A percentile compares a stretch with the other conserved stretches of the same genome.
Evolutionary conservation across 495 filamentous ascomycete genomes (phyloP).

Genomic region (Trichoderma reesei): DNA sequence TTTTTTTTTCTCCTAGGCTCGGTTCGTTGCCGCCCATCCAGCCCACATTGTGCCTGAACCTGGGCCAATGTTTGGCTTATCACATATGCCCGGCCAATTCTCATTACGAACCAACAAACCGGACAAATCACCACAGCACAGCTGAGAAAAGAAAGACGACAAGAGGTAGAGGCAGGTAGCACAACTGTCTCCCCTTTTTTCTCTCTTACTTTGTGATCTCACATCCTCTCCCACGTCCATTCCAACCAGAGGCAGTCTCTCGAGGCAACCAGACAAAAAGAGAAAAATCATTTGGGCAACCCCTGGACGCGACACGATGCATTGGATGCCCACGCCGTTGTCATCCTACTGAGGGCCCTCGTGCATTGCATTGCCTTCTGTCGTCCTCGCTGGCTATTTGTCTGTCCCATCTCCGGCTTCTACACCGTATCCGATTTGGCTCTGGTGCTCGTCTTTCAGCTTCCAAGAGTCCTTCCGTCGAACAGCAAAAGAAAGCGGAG

Average conservation of each 20-base stretch:
- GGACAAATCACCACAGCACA: background rate
- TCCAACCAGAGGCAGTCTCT: too few species aligned
- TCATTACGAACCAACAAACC: background rate
- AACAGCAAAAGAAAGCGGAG: background rate
- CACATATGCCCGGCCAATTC: background rate
- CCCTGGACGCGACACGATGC: slow-evolving; percentile 2
- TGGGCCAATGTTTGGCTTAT: background rate
- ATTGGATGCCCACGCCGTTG: background rate
- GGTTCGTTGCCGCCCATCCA: slow-evolving; percentile 9
- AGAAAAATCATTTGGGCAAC: background rate
- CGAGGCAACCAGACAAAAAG: background rate
- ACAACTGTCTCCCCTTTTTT: background rate
- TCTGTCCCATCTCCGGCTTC: background rate
- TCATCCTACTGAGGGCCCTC: background rate
- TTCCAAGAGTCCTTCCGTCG: background rate
- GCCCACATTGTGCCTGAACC: slow-evolving; percentile 5
- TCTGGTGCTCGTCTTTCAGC: background rate
- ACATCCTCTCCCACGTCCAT: background rate
- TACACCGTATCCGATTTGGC: slow-evolving; percentile 3
- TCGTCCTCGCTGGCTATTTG: background rate
- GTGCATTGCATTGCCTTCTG: background rate
- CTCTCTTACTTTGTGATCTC: background rate
- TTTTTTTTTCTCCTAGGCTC: background rate
- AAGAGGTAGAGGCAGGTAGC: background rate
- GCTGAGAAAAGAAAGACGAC: background rate